These are phyloP conservation scores for Calonectria multiphialidica DNA, from an alignment of 2,329 filamentous ascomycete species.

Conservation along the genomic window DNA sequence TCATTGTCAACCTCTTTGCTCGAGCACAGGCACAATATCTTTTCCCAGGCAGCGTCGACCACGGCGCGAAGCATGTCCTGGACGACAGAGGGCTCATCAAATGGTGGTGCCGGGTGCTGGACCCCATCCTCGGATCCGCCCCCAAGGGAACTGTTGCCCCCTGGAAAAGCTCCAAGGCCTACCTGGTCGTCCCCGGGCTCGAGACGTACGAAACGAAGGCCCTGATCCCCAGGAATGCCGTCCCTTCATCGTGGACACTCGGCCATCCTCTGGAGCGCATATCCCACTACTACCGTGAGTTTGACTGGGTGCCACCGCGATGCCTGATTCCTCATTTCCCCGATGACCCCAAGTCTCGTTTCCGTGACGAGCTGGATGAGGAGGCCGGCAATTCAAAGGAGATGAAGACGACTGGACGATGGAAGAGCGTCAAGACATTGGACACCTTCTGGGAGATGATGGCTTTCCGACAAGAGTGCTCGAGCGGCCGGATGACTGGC, in stretches of 20 bases:
- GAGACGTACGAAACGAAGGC: constrained; percentile 84
- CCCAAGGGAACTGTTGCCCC: constrained; percentile 45
- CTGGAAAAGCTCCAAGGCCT: constrained; percentile 73
- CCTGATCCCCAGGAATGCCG: constrained; percentile 73
- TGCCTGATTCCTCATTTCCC: constrained; percentile 92
- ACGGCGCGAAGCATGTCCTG: constrained; percentile 87
- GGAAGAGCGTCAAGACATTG: constrained; percentile 85
- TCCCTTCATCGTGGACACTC: constrained; percentile 74
- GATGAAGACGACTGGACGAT: constrained; percentile 72
- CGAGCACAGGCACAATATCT: constrained; percentile 93
- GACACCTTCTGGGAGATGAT: constrained; percentile 99
- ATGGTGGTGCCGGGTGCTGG: constrained; percentile 94
- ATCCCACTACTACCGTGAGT: constrained; percentile 71
- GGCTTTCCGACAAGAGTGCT: constrained; percentile 96
- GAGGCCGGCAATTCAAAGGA: constrained; percentile 73
- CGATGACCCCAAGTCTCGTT: constrained; percentile 94
- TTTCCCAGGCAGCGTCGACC: constrained; percentile 91
- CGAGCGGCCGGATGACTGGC: constrained; percentile 89
- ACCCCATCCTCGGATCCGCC: constrained; percentile 74
- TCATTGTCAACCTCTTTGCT: constrained; percentile 91
- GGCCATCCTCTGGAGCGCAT: constrained; percentile 77
- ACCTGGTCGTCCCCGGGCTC: constrained; percentile 88
- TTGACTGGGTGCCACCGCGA: constrained; percentile 76
- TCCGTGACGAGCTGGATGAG: constrained; percentile 88
- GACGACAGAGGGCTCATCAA: constrained; percentile 91